Evolutionary conservation across 1,284 basidiomycete species (phyloP).

Genomic region (Cryptococcus wingfieldii): DNA sequence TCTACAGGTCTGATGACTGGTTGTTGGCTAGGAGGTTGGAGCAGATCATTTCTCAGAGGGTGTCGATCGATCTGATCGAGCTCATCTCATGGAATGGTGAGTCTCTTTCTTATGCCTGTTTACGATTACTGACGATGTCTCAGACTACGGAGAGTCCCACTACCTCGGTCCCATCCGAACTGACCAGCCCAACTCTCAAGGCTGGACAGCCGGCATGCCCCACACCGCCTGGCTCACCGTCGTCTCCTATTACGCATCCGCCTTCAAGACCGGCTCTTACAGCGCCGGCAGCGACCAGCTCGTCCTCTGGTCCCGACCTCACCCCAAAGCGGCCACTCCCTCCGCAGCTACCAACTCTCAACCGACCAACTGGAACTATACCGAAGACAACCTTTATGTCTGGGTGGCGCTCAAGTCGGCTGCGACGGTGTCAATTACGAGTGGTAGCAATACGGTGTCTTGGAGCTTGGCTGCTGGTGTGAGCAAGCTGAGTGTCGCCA

Average conservation of each 20-base stretch:
- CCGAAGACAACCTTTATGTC: conserved; percentile 57
- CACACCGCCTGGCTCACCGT: conserved; percentile 56
- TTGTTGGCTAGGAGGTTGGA: conserved; percentile 45
- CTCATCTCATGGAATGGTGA: conserved; percentile 46
- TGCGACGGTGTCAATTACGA: conserved; percentile 54
- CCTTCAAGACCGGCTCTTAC: conserved; percentile 69
- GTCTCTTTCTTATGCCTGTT: neutral
- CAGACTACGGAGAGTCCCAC: conserved; percentile 49
- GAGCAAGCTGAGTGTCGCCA: conserved; percentile 36
- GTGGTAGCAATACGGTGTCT: conserved; percentile 26
- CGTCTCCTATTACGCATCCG: conserved; percentile 60
- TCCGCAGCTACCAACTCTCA: conserved; percentile 27
- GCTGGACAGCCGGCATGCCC: conserved; percentile 44
- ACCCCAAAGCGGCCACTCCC: conserved; percentile 56
- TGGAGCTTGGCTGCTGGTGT: conserved; percentile 34
- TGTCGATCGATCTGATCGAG: conserved; percentile 36
- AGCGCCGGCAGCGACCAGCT: conserved; percentile 63
- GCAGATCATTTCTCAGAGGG: conserved; percentile 38
- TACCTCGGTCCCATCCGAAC: conserved; percentile 47
- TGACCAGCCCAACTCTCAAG: conserved; percentile 41
- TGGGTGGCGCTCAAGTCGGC: conserved; percentile 61
- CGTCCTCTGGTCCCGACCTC: conserved; percentile 68
- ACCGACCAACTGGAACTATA: conserved; percentile 37
- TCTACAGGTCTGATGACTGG: conserved; percentile 46
- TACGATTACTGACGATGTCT: neutral